These are phyloP conservation scores for Funneliformis mosseae DNA, from an alignment of 192 early-diverging fungal species.

Conservation along the genomic window DNA sequence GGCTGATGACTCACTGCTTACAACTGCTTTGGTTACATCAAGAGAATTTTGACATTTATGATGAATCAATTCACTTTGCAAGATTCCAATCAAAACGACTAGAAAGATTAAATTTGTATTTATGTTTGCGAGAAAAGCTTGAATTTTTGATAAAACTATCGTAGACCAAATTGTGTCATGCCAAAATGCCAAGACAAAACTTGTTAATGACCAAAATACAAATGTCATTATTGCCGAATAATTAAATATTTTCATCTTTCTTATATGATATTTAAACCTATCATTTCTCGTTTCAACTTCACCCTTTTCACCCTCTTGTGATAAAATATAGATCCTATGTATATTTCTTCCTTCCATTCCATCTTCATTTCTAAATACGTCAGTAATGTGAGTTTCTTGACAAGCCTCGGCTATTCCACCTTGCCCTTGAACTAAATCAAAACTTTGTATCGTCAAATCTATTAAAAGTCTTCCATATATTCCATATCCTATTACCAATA, in stretches of 20 bases:
- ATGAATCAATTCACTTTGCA: not conserved
- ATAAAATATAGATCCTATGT: not conserved
- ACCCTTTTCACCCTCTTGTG: not conserved
- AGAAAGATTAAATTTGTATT: not conserved
- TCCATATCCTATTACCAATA: not conserved
- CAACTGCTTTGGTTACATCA: not conserved
- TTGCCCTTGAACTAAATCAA: conserved; percentile 10
- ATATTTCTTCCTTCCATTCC: not conserved
- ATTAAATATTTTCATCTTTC: not conserved
- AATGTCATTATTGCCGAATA: not conserved
- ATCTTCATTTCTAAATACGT: not conserved
- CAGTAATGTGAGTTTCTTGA: not conserved
- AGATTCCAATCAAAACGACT: not conserved
- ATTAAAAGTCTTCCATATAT: conserved; percentile 20
- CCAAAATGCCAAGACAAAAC: not conserved
- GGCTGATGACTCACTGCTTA: not conserved
- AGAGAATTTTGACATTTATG: not conserved
- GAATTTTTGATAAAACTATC: not conserved
- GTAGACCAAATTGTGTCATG: not conserved
- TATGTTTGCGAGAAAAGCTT: conserved; percentile 1
- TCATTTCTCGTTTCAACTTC: not conserved
- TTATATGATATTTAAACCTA: conserved; percentile 8
- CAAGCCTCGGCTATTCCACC: not conserved
- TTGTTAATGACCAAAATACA: not conserved
- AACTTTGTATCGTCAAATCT: conserved; percentile 11